Base-by-base conservation (phyloP, 345 rosid genomes). In the Boechera divaricarpa region DNA sequence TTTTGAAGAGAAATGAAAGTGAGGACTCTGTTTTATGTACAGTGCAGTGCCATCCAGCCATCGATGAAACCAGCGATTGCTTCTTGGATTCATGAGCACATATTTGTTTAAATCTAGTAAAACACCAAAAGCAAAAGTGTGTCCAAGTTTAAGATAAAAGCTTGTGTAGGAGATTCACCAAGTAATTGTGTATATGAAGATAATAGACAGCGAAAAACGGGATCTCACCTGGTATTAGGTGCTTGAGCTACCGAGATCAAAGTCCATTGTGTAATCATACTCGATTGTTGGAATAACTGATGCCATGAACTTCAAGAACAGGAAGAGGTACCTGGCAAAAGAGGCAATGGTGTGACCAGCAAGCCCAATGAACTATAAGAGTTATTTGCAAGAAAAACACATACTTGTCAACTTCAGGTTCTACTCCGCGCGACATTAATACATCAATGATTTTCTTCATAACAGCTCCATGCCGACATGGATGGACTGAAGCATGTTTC, bases 401-500 rank as follows among this genome's bases (percentile, higher is more conserved):
- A 83, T 84, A 96, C 98, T 91, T 96, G 83, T 93, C 97, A 79
- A 96, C 99, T 91, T 93, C 96, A 29, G 99, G 99, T 81, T 96
- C 98, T 55, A 93, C 98, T 58, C 97, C 99, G 44, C 83, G 97
- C 3, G 98, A 91, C 98, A 96, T 87, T 69, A 91, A 76, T 32
- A 93, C 97, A 80, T 93, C 99, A 79, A 93, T 96, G 45, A 96
- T 93, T 83, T 93, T 96, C 88, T 96, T 96, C 99, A 96, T 96
- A 39, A 96, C 99, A 51, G 98, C 99, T 15, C 97, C 99, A 83
- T 96, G 99, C 58, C 87, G 86, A 79, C 99, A 96, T 49, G 99
- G 99, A 85, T 96, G 99, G 32, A 96, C 92, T 60, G 99, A 96
- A 16, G 99, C 99, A 67, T 96, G 99, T 83, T 96, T 96, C 76